Conservation (phyloP, 352 stramenopile species). For the Blastocystis sp. region DNA sequence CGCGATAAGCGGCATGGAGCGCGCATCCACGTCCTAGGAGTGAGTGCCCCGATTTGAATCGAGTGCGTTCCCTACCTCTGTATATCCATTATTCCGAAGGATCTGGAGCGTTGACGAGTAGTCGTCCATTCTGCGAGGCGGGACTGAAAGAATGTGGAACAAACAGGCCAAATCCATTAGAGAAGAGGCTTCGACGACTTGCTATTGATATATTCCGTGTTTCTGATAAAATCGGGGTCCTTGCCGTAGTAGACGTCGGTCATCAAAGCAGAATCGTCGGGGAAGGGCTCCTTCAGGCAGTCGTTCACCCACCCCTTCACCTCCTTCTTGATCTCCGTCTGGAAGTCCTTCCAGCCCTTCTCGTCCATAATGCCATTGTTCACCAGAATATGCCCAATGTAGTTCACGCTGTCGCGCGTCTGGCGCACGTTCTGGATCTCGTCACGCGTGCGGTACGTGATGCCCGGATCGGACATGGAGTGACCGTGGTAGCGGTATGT, state of each 20-base stretch:
- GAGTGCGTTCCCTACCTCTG: not conserved
- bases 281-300: slow-evolving; percentile 78
- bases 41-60: slow-evolving; percentile 19
- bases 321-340: slow-evolving; percentile 93
- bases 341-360: slow-evolving; percentile 84
- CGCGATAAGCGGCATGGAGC: not conserved
- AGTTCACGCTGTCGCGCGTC: slow-evolving; percentile 89
- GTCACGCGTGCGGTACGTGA: slow-evolving; percentile 98
- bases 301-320: slow-evolving; percentile 93
- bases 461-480: slow-evolving; percentile 98
- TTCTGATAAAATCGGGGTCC: slow-evolving; percentile 90
- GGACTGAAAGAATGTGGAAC: not conserved
- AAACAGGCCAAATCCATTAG: slow-evolving; percentile 58
- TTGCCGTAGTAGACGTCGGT: slow-evolving; percentile 85
- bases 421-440: slow-evolving; percentile 97
- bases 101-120: slow-evolving; percentile 4
- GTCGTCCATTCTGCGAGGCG: not conserved
- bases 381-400: slow-evolving; percentile 77
- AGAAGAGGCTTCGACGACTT: slow-evolving; percentile 75
- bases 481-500: slow-evolving; percentile 99
- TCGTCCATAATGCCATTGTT: slow-evolving; percentile 94
- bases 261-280: slow-evolving; percentile 84
- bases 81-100: not conserved
- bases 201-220: slow-evolving; percentile 91
- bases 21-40: not conserved